These are phyloP conservation scores for Umbilicus rupestris DNA, from an alignment of 164 flowering plant species.

Conservation along the genomic window DNA sequence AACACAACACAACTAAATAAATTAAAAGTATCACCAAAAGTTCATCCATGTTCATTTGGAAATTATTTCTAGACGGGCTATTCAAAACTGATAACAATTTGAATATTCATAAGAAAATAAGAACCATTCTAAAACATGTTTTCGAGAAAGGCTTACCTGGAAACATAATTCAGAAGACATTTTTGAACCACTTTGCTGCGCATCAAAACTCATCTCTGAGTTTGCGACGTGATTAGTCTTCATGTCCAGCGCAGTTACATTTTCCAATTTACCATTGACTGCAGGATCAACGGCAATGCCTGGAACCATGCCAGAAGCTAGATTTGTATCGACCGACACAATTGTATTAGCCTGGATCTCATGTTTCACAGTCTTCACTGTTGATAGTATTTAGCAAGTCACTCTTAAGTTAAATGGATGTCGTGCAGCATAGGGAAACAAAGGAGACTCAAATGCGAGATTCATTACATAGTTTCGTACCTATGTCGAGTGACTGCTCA, in stretches of 20 bases:
- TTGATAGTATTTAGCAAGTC: no score
- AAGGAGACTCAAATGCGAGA: not conserved
- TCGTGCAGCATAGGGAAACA: no score
- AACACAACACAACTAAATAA: not conserved
- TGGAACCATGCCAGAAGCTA: constrained; percentile 18
- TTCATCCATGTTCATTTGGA: no score
- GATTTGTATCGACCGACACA: constrained; percentile 18
- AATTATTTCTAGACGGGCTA: no score
- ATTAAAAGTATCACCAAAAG: no score
- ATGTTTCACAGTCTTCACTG: constrained; percentile 35
- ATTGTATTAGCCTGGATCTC: constrained; percentile 18
- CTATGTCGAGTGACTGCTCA: not conserved
- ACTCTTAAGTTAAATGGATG: no score
- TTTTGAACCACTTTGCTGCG: constrained; percentile 24
- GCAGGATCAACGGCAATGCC: constrained; percentile 20
- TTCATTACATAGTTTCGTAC: not conserved
- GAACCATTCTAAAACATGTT: not conserved
- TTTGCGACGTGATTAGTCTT: constrained; percentile 23
- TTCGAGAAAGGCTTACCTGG: constrained; percentile 30
- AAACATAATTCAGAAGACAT: constrained; percentile 57
- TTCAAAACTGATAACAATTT: not conserved
- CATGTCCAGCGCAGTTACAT: constrained; percentile 31
- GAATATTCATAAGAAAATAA: no score
- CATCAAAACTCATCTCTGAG: constrained; percentile 24
- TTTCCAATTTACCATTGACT: not conserved